Percentiles rank a stretch among this genome's conserved stretches.
These are phyloP conservation scores for Balamuthia mandrillaris DNA, from an alignment of 208 protist genomes.

Conservation along the genomic window DNA sequence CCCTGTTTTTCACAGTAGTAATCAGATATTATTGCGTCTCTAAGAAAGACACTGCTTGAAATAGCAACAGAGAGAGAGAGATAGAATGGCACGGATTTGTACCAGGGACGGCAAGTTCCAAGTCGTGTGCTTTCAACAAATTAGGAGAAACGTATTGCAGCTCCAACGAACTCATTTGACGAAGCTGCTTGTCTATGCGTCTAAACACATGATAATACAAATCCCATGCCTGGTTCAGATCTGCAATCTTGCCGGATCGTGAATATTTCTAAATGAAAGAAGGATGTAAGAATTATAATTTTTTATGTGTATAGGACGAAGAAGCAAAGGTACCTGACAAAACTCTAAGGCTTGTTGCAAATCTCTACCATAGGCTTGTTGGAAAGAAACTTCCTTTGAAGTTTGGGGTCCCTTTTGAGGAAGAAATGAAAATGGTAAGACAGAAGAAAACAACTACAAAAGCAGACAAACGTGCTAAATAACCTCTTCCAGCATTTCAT, in stretches of 20 bases:
- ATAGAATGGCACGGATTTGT: too few relatives aligned
- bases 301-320: background rate
- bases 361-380: slow-evolving; percentile 79
- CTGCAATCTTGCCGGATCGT: slow-evolving; percentile 69
- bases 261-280: slow-evolving; percentile 69
- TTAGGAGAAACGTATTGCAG: slow-evolving; percentile 93
- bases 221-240: slow-evolving; percentile 93
- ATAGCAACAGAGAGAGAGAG: too few relatives aligned
- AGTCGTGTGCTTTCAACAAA: slow-evolving; percentile 83
- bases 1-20: background rate
- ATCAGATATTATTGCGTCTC: too few relatives aligned
- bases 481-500: slow-evolving; percentile 82
- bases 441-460: too few relatives aligned
- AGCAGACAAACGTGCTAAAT: too few relatives aligned
- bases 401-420: slow-evolving; percentile 75
- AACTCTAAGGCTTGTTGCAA: slow-evolving; percentile 76
- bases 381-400: slow-evolving; percentile 91
- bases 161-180: slow-evolving; percentile 88
- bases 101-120: slow-evolving; percentile 95
- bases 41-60: too few relatives aligned
- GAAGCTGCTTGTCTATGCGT: slow-evolving; percentile 92
- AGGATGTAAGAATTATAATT: background rate
- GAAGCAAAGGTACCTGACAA: slow-evolving; percentile 41
- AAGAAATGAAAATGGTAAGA: slow-evolving; percentile 52
- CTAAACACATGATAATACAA: slow-evolving; percentile 93